Evolutionary conservation across 306 rosid genomes (phyloP), one percentile per base, ranked within the genome.

Genomic region (Vigna reflexopilosa): DNA sequence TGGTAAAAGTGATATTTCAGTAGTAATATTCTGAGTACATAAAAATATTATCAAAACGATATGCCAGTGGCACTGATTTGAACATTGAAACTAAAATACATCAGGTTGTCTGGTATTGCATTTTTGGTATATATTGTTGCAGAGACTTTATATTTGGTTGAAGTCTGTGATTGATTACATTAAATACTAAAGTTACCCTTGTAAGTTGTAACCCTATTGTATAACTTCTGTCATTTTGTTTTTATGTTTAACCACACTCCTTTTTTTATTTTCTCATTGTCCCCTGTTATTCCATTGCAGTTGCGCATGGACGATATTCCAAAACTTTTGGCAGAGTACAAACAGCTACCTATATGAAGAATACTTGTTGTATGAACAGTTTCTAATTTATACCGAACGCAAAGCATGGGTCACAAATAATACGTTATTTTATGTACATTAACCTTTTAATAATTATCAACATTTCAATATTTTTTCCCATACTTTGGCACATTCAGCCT

Each of bases 291-390:
- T 74, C 32, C 74, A 38, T 54, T 77, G 77, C 97, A 95, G 98
- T 81, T 95, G 85, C 94, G 96, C 14, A 85, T 95, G 93, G 89
- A 87, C 80, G 99, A 95, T 81, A 81, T 95, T 52, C 91, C 96
- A 16, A 85, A 87, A 82, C 93, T 95, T 67, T 76, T 95, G 84
- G 86, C 78, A 5, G 99, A 88, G 87, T 95, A 93, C 91, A 91
- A 76, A 81, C 84, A 83, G 73, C 83, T 93, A 16, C 82, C 77
- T 42, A 0, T 64, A 34, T 81, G 62, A 84, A 56, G 24, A 56
- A 24, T 74, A 45, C 72, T 40, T 75, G 38, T 40, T 75, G 38
- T 79, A 48, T 67, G 59, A 26, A 28, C n/a, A 19, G 28, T 49
- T 75, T 32, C 26, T 16, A 50, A 42, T n/a, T 73, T 34, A 51